Conservation (phyloP, 176 grass and related monocot genomes). For the Musa beccarii region DNA sequence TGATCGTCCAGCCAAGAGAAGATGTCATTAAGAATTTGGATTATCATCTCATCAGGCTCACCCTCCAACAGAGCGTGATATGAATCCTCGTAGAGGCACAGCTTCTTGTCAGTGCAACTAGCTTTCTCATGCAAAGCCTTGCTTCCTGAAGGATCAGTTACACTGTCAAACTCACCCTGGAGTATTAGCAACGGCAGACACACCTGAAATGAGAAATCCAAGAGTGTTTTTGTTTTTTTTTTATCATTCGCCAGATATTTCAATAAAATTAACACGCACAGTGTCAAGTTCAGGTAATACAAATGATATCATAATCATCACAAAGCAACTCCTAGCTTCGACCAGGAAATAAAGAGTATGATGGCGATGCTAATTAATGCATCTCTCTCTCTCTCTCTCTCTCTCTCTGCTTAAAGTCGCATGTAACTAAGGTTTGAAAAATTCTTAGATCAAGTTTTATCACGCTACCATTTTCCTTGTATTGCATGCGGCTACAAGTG, state of each 20-base stretch:
- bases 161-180: slow-evolving; percentile 68
- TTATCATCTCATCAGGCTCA: slow-evolving; percentile 75
- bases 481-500: too few species aligned
- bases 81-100: slow-evolving; percentile 63
- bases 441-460: too few species aligned
- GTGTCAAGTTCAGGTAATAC: neutral
- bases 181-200: slow-evolving; percentile 75
- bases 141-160: slow-evolving; percentile 80
- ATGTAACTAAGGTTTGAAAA: too few species aligned
- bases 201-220: slow-evolving; percentile 37
- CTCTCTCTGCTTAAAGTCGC: too few species aligned
- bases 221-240: too few species aligned
- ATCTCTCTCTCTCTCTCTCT: too few species aligned
- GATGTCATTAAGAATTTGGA: slow-evolving; percentile 65
- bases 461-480: too few species aligned
- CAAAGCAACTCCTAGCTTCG: neutral
- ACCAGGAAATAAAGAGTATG: too few species aligned
- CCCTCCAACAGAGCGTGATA: slow-evolving; percentile 79
- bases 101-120: slow-evolving; percentile 65
- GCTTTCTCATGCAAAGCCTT: slow-evolving; percentile 83
- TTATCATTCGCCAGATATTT: neutral
- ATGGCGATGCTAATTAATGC: too few species aligned
- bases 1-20: slow-evolving; percentile 71
- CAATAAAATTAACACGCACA: neutral
- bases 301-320: neutral